Evolutionary conservation across 108 stramenopile species (phyloP), one percentile per base, ranked within the genome.

Genomic region (Fragilaria radians): DNA sequence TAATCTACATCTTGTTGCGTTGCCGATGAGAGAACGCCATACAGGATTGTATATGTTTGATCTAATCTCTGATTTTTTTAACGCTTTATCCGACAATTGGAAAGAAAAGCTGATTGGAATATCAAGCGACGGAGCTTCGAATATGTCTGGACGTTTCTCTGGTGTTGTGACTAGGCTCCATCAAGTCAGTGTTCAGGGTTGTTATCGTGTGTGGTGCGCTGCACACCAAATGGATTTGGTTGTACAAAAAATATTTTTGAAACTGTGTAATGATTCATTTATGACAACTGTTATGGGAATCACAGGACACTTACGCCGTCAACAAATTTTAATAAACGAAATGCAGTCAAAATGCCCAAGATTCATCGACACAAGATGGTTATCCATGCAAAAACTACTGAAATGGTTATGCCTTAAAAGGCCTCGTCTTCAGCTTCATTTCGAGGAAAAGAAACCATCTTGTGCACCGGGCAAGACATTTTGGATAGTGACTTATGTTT

Each of bases 171-270:
- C 54, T 29, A 5, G 54, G n/a, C n/a, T 26, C n/a, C 30, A 29
- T 26, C 27, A 55, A 26, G 30, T 29, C 28, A 55, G 26, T 29
- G 27, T 55, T n/a, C 27, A 29, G 5, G 11, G 5, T 29, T 55
- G 9, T 55, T 29, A n/a, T 55, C 54, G 28, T 11, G 30, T 55
- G 28, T 55, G 54, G 54, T 55, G 27, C n/a, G 54, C 28, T 17
- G 54, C 54, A 55, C 54, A 55, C 26, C 54, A 55, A 29, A 5
- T 55, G 5, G 54, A 55, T 55, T 28, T 55, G 5, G 26, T 55
- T 5, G n/a, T 55, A 28, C 26, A 55, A n/a, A n/a, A 25, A 55
- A 28, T 28, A 5, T 55, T 55, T 28, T 11, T 29, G 7, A 29
- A 55, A 11, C 28, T 55, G 11, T 29, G 23, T 5, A 29, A 29